A percentile compares a stretch with the other conserved stretches of the same genome.
Conservation (phyloP, 352 stramenopile genomes). For the Peronospora destructor region DNA sequence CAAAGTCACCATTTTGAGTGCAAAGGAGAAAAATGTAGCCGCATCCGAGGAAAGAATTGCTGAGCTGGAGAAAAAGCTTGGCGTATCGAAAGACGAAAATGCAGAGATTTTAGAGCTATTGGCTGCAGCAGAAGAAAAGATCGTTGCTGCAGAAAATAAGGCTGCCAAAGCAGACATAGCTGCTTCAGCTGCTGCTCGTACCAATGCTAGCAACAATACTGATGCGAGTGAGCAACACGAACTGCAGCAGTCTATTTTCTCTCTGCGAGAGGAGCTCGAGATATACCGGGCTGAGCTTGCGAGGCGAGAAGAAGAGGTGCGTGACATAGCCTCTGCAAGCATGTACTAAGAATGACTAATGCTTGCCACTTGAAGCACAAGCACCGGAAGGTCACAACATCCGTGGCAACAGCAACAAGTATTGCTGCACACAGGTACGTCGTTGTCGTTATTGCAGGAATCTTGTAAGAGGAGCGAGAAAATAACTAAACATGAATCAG, state of each 20-base stretch:
- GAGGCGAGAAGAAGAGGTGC: slow-evolving; percentile 21
- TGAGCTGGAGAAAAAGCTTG: slow-evolving; percentile 20
- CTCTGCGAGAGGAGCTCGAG: slow-evolving; percentile 21
- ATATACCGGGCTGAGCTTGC: slow-evolving; percentile 10
- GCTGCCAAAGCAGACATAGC: slow-evolving; percentile 19
- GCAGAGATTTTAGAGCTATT: slow-evolving; percentile 26
- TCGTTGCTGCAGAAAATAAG: slow-evolving; percentile 23
- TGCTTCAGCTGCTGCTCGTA: slow-evolving; percentile 12
- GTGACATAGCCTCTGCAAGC: not conserved
- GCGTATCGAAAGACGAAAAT: slow-evolving; percentile 25
- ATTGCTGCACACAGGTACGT: slow-evolving; percentile 14
- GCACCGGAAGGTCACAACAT: slow-evolving; percentile 7
- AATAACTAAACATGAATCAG: slow-evolving; percentile 9
- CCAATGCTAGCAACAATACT: slow-evolving; percentile 4
- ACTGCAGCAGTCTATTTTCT: slow-evolving; percentile 19
- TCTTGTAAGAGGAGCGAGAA: not conserved
- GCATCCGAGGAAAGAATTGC: slow-evolving; percentile 16
- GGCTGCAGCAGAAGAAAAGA: slow-evolving; percentile 23
- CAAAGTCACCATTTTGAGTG: slow-evolving; percentile 1
- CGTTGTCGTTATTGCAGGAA: not conserved
- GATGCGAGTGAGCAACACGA: slow-evolving; percentile 13
- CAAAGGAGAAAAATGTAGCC: slow-evolving; percentile 11
- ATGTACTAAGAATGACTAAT: slow-evolving; percentile 7
- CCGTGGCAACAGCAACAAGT: not conserved
- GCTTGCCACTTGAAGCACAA: slow-evolving; percentile 2